A percentile compares a stretch with the other conserved stretches of the same genome.
Evolutionary conservation across 805 yeast genomes (phyloP).

Genomic region (Candida patagonica): DNA sequence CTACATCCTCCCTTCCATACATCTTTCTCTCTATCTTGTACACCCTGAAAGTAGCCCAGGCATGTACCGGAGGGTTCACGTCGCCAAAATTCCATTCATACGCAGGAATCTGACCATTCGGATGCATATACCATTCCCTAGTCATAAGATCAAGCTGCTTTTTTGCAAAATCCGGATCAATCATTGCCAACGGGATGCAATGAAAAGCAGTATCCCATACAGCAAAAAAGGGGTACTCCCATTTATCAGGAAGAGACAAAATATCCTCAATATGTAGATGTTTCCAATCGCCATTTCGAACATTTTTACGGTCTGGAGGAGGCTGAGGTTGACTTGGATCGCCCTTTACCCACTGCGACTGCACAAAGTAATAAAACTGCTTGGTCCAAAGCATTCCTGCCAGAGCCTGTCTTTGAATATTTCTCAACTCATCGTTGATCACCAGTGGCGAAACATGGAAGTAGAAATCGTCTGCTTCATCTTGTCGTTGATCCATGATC

Average conservation of each 20-base stretch:
- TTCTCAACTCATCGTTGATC: conserved; percentile 65
- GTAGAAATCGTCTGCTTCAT: conserved; percentile 88
- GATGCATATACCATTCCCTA: conserved; percentile 96
- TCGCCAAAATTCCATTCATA: conserved; percentile 94
- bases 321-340: conserved; percentile 66
- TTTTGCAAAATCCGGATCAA: conserved; percentile 88
- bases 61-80: conserved; percentile 97
- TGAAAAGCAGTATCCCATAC: conserved; percentile 98
- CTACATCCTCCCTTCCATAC: conserved; percentile 72
- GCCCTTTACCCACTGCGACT: conserved; percentile 79
- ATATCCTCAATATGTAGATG: conserved; percentile 83
- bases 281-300: conserved; percentile 85
- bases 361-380: conserved; percentile 81
- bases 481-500: conserved; percentile 58
- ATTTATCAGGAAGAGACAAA: conserved; percentile 84
- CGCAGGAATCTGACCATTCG: conserved; percentile 95
- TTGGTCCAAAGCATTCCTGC: conserved; percentile 92
- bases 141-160: conserved; percentile 77
- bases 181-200: conserved; percentile 85
- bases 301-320: conserved; percentile 67
- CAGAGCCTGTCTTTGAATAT: conserved; percentile 86
- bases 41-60: conserved; percentile 86
- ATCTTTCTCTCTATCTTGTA: conserved; percentile 79
- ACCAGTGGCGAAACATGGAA: conserved; percentile 85
- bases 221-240: conserved; percentile 95